These are phyloP conservation scores for Tilletia walkeri DNA, from an alignment of 1,284 basidiomycete species.

Conservation along the genomic window DNA sequence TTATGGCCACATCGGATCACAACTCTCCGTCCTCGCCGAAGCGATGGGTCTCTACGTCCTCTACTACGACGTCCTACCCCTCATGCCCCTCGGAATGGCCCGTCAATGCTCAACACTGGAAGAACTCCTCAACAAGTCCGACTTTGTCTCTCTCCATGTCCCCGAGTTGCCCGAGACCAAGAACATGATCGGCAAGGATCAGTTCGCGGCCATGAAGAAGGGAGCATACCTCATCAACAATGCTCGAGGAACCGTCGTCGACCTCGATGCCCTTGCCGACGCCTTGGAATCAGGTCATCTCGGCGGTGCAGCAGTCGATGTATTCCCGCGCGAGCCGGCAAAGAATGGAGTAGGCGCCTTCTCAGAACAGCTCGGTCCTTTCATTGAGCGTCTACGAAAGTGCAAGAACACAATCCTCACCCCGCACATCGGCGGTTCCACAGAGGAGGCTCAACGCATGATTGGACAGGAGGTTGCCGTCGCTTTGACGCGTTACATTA, in stretches of 20 bases:
- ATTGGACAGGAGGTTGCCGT: constrained; percentile 93
- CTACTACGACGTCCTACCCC: constrained; percentile 91
- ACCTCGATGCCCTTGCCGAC: constrained; percentile 83
- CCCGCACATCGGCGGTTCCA: constrained; percentile 97
- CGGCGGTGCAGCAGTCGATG: constrained; percentile 91
- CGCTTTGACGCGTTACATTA: constrained; percentile 83
- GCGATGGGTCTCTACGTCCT: constrained; percentile 93
- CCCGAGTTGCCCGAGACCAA: constrained; percentile 94
- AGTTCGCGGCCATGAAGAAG: constrained; percentile 89
- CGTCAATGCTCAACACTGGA: constrained; percentile 80
- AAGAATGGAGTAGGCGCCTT: constrained; percentile 66
- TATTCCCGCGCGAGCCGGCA: constrained; percentile 89
- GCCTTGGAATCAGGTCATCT: constrained; percentile 80
- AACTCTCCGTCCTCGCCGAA: constrained; percentile 95
- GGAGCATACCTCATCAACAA: constrained; percentile 98
- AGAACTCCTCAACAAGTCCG: constrained; percentile 73
- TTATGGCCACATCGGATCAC: constrained; percentile 97
- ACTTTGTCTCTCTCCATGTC: constrained; percentile 95
- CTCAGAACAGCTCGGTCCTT: constrained; percentile 31
- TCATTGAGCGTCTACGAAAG: constrained; percentile 32
- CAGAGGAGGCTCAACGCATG: constrained; percentile 96
- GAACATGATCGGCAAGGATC: constrained; percentile 78
- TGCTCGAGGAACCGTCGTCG: constrained; percentile 89
- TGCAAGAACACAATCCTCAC: constrained; percentile 51
- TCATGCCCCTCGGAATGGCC: constrained; percentile 96